Conservation (phyloP, 768 basidiomycete genomes). For the Suillus placidus region DNA sequence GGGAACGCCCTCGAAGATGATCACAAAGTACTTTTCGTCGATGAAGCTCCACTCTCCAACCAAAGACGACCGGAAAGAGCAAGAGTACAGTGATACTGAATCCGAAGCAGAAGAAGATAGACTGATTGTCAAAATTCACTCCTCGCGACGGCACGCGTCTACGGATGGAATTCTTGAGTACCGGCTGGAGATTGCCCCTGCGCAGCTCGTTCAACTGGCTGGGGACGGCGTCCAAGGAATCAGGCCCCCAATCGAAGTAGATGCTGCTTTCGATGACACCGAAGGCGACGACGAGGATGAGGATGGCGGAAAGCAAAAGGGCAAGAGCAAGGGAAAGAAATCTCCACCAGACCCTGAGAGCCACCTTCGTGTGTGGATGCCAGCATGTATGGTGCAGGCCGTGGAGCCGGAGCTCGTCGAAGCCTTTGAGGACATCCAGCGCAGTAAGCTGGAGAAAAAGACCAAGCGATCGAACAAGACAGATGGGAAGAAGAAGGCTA, state of each 20-base stretch:
- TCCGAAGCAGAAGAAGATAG: conserved; percentile 13
- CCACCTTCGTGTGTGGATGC: conserved; percentile 77
- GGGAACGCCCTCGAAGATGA: conserved; percentile 54
- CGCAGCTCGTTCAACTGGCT: conserved; percentile 62
- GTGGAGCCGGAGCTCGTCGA: conserved; percentile 68
- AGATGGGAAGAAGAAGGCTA: conserved; percentile 25
- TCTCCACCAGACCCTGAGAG: conserved; percentile 50
- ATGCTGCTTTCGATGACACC: conserved; percentile 52
- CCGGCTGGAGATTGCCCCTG: conserved; percentile 74
- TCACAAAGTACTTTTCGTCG: conserved; percentile 57
- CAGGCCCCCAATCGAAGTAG: conserved; percentile 47
- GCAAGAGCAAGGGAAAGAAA: conserved; percentile 39
- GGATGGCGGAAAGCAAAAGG: conserved; percentile 33
- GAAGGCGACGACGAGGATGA: conserved; percentile 53
- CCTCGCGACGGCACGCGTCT: conserved; percentile 63
- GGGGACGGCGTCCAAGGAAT: conserved; percentile 68
- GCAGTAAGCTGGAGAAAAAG: conserved; percentile 55
- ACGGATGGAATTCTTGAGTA: conserved; percentile 79
- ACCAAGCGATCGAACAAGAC: conserved; percentile 37
- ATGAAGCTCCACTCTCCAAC: conserved; percentile 36
- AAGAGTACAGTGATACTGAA: conserved; percentile 12
- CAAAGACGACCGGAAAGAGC: not conserved
- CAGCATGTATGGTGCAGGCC: conserved; percentile 72
- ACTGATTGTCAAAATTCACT: conserved; percentile 50
- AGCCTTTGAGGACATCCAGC: conserved; percentile 55